These are phyloP conservation scores for Remersonia thermophila DNA, from an alignment of 2,329 filamentous ascomycete genomes.

Conservation along the genomic window DNA sequence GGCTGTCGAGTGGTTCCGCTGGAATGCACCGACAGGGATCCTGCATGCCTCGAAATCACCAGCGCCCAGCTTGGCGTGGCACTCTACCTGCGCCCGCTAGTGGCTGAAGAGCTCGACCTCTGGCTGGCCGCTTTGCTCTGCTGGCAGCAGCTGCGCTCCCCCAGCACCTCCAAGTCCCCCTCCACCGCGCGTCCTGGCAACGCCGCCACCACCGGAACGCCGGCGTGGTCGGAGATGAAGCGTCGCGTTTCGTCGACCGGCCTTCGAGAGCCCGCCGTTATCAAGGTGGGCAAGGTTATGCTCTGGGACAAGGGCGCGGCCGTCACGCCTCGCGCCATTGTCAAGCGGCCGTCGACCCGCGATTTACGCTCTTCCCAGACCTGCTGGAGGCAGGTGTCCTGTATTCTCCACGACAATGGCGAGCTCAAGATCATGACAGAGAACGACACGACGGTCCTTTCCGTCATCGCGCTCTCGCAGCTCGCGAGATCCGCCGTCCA, in stretches of 20 bases:
- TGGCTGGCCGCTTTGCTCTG: slow-evolving; percentile 73
- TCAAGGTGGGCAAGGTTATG: slow-evolving; percentile 86
- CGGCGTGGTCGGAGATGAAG: slow-evolving; percentile 30
- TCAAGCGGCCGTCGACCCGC: slow-evolving; percentile 44
- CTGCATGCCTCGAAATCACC: slow-evolving; percentile 41
- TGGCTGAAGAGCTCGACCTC: slow-evolving; percentile 55
- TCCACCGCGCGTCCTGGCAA: slow-evolving; percentile 27
- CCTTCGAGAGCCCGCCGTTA: slow-evolving; percentile 64
- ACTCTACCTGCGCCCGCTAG: slow-evolving; percentile 52
- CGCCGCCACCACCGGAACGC: slow-evolving; percentile 26
- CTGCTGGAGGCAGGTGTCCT: slow-evolving; percentile 80
- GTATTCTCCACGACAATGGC: slow-evolving; percentile 87
- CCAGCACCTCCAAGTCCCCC: slow-evolving; percentile 42
- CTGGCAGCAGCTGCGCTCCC: slow-evolving; percentile 60
- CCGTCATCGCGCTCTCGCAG: slow-evolving; percentile 76
- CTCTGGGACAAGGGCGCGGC: slow-evolving; percentile 73
- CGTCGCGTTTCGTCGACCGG: slow-evolving; percentile 29
- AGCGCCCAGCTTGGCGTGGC: slow-evolving; percentile 44
- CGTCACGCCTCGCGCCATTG: slow-evolving; percentile 41
- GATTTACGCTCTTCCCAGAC: slow-evolving; percentile 41
- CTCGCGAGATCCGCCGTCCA: slow-evolving; percentile 85
- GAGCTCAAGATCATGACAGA: slow-evolving; percentile 86
- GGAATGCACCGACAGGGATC: slow-evolving; percentile 31
- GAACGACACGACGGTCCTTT: slow-evolving; percentile 66
- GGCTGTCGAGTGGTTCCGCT: slow-evolving; percentile 57